These are phyloP conservation scores for Penicillium cosmopolitanum DNA, from an alignment of 495 filamentous ascomycete genomes.

Conservation along the genomic window DNA sequence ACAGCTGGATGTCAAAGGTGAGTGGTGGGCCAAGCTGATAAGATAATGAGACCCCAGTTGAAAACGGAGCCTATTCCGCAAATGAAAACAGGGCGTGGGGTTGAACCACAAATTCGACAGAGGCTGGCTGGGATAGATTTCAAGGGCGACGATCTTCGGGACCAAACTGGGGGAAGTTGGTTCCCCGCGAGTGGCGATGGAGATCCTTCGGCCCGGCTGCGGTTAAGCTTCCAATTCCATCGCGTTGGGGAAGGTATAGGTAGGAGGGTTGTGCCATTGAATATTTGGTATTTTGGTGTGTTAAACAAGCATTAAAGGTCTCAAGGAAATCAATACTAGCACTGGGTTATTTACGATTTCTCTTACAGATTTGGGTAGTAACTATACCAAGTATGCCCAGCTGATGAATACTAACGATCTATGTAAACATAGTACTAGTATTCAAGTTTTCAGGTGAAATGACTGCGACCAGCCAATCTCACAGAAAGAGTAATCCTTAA, in stretches of 20 bases:
- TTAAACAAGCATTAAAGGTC: no score
- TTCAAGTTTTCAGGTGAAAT: no score
- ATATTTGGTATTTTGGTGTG: not conserved
- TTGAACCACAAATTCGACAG: not conserved
- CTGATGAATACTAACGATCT: no score
- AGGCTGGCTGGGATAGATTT: not conserved
- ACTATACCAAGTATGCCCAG: no score
- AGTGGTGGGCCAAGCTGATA: constrained; percentile 22
- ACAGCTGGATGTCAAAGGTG: not conserved
- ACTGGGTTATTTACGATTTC: no score
- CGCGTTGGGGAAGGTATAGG: not conserved
- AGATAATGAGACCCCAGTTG: constrained; percentile 14
- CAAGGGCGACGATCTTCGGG: constrained; percentile 1
- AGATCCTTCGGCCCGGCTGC: not conserved
- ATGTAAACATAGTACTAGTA: no score
- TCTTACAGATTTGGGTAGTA: no score
- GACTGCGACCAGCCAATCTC: no score
- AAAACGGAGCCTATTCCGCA: constrained; percentile 16
- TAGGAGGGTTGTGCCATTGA: not conserved
- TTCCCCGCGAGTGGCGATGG: constrained; percentile 1
- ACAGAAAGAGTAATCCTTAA: no score
- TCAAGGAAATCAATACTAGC: no score
- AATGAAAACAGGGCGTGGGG: not conserved
- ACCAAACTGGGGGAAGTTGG: not conserved
- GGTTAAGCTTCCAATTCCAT: not conserved